phyloP scores from a whole-genome alignment of 2,329 filamentous ascomycete genomes.

The Cordyceps tenuipes region DNA sequence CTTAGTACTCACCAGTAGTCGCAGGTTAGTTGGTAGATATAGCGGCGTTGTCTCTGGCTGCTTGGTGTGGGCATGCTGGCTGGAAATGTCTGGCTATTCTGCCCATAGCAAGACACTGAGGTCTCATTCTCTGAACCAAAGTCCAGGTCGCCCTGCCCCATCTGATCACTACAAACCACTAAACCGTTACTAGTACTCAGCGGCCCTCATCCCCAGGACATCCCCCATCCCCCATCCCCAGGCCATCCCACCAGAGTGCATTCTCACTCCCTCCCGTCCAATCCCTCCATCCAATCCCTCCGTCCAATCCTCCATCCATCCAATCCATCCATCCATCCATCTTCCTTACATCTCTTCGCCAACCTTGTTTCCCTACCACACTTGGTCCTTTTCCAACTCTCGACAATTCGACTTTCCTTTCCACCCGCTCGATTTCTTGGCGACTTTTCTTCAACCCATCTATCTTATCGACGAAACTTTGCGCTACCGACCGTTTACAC shows the following conservation, averaged over 20 bases:
- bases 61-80: neutral
- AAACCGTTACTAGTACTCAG: neutral
- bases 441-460: neutral
- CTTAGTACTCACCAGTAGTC: too few relatives aligned
- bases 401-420: neutral
- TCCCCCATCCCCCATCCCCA: neutral
- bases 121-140: neutral
- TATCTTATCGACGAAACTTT: neutral
- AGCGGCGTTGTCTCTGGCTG: neutral
- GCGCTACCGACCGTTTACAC: neutral
- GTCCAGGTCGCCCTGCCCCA: neutral
- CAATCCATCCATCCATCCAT: conserved; percentile 1
- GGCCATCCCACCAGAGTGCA: neutral
- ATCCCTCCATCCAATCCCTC: neutral
- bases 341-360: neutral
- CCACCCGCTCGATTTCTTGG: neutral
- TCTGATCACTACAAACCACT: neutral
- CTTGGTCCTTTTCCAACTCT: neutral
- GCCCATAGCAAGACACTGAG: neutral
- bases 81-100: neutral
- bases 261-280: neutral
- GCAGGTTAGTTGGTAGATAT: too few relatives aligned
- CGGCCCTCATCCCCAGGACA: neutral
- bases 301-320: neutral
- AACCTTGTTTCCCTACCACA: neutral